A percentile compares a stretch with the other conserved stretches of the same genome.
These are phyloP conservation scores for Aethionema arabicum DNA, from an alignment of 345 rosid genomes.

Conservation along the genomic window DNA sequence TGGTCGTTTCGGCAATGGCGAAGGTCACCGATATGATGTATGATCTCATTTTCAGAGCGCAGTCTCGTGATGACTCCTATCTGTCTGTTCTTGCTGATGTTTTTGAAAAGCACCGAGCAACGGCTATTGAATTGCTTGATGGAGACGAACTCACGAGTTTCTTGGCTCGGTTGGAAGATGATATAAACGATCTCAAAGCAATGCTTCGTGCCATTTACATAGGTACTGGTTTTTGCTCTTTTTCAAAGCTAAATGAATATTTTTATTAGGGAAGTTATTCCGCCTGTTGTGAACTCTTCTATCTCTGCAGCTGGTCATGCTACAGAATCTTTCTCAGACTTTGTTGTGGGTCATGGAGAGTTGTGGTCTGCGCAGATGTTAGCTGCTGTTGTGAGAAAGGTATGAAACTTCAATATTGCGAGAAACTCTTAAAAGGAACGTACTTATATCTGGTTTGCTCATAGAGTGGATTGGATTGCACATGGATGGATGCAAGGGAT, in stretches of 20 bases:
- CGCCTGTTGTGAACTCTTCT: constrained; percentile 20
- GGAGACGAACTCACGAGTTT: constrained; percentile 69
- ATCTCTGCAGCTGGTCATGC: constrained; percentile 89
- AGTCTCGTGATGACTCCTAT: constrained; percentile 78
- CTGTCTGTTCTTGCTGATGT: constrained; percentile 66
- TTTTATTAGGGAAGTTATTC: too few relatives aligned
- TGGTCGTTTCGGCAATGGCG: constrained; percentile 94
- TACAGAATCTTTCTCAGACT: constrained; percentile 92
- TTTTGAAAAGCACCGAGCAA: constrained; percentile 70
- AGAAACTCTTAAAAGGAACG: neutral
- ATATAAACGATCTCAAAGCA: constrained; percentile 80
- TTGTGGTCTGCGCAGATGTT: constrained; percentile 96
- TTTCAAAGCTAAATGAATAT: neutral
- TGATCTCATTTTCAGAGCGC: constrained; percentile 78
- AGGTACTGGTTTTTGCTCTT: constrained; percentile 36
- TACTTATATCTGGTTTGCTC: constrained; percentile 22
- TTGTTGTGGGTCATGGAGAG: constrained; percentile 96
- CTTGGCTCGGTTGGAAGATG: constrained; percentile 65
- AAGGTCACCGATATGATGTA: constrained; percentile 98
- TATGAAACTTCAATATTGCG: constrained; percentile 20
- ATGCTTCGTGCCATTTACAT: constrained; percentile 98
- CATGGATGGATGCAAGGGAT: constrained; percentile 98
- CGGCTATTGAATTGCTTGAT: constrained; percentile 76
- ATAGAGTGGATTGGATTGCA: constrained; percentile 72
- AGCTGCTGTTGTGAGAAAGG: constrained; percentile 79